Base-by-base conservation (phyloP, 2,329 filamentous ascomycete genomes). In the Didymella arachidicola region DNA sequence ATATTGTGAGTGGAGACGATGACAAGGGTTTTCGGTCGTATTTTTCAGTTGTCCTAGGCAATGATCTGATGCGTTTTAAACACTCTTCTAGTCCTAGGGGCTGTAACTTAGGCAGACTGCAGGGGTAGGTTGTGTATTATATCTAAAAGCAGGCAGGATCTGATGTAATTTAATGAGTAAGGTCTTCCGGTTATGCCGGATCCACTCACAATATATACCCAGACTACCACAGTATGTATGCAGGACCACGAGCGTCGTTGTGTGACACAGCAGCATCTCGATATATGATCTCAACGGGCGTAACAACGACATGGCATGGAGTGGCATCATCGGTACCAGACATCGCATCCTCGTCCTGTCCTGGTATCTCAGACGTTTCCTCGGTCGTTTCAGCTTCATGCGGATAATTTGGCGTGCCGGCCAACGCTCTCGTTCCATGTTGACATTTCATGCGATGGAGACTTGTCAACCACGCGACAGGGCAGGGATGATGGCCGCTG, bases 381-480 rank as follows among this genome's bases (percentile, higher is more conserved):
- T 46, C 25, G 16, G 47, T 43, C 25, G 58, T 60, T 57, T 60
- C 58, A 60, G 44, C 49, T 53, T 60, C 53, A 49, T 53, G 34
- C 43, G 27, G 25, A 45, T 22, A 47, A 56, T 50, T 47, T 57
- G 38, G 29, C 43, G 19, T 29, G 22, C 39, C 54, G 60, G 48
- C 48, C 46, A 32, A 45, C 27, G 45, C 32, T 11, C 47, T 55
- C 32, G 58, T 57, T 55, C 38, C 32, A 42, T 42, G 47, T 7
- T 62, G 50, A 56, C 50, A 53, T 41, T 55, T 54, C 43, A 60
- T 60, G 53, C 53, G 51, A 49, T 53, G 53, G 49, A 43, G 43
- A 45, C 53, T 27, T 58, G 47, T 56, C 52, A 56, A 52, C 50
- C 49, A 58, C 51, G 57, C 53, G 45, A 45, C 51, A 49, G 19